A percentile compares a stretch with the other conserved stretches of the same genome.
Evolutionary conservation across 371 early-diverging fungal species (phyloP).

Genomic region (Mucor sp.): DNA sequence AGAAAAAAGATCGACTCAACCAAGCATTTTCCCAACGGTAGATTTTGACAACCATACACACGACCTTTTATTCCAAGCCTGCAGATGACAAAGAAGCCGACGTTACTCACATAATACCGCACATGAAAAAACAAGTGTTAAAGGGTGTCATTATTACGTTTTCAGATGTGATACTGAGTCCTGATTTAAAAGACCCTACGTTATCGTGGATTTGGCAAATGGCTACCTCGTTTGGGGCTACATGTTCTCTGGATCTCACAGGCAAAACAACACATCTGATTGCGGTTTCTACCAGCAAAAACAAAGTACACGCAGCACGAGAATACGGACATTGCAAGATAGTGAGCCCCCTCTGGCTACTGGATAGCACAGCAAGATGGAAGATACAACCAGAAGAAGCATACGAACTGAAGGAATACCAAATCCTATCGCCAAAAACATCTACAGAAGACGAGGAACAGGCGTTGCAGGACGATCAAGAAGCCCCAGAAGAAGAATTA

Average conservation of each 20-base stretch:
- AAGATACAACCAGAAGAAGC: conserved; percentile 53
- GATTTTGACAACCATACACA: conserved; percentile 59
- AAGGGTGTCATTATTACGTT: conserved; percentile 53
- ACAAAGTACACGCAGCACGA: conserved; percentile 63
- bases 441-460: conserved; percentile 33
- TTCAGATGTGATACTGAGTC: conserved; percentile 25
- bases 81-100: conserved; percentile 33
- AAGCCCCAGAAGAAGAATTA: conserved; percentile 46
- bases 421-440: conserved; percentile 37
- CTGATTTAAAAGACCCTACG: conserved; percentile 32
- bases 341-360: conserved; percentile 66
- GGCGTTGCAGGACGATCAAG: conserved; percentile 31
- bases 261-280: conserved; percentile 75
- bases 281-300: conserved; percentile 49
- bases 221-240: conserved; percentile 73
- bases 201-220: conserved; percentile 73
- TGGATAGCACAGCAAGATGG: conserved; percentile 63
- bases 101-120: conserved; percentile 55
- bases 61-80: conserved; percentile 42
- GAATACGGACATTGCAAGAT: conserved; percentile 39
- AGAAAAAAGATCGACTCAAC: neutral
- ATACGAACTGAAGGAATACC: conserved; percentile 46
- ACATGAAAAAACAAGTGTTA: conserved; percentile 52
- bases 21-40: conserved; percentile 1
- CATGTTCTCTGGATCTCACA: conserved; percentile 59